Evolutionary conservation across 108 stramenopile species (phyloP), one percentile per base, ranked within the genome.

Genomic region (Cyclotella cryptica): DNA sequence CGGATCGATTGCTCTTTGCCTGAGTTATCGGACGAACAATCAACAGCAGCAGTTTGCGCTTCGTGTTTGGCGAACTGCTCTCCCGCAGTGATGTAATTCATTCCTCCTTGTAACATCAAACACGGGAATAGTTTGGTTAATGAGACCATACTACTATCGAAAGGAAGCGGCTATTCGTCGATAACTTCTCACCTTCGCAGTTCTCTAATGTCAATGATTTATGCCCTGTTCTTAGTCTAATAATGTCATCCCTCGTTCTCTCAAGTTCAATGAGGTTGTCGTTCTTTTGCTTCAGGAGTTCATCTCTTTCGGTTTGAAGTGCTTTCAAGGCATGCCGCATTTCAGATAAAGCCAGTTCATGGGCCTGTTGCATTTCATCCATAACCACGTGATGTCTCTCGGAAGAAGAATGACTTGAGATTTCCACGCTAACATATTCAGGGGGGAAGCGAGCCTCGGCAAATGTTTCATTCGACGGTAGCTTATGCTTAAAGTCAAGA

Each of bases 271-370:
- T 3, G 17, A 58, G 24, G 55, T 54, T 71, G 41, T 71, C 70
- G 43, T 58, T 45, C 27, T 71, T 44, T 71, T 58, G 42, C 21
- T 40, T 43, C 13, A 42, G 15, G 7, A 71, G 44, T n/a, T 41
- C 57, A 55, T 71, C 70, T 54, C 51, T 71, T 28, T 71, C 70
- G 10, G 14, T 21, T 22, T 58, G 70, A 47, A 71, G 55, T 45
- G 55, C 43, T 41, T 58, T 58, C 21, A 71, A 43, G 17, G 55
- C 70, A 14, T 42, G 40, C 27, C 42, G 70, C 70, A 71, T 45
- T 21, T 71, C 55, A 19, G 42, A n/a, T 57, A 59, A 18, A 18
- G 30, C 60, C 14, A 14, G 2, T 7, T 14, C 19, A 39, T 61
- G 35, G 12, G 60, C 35, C 2, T 61, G 30, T n/a, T 61, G 30